A percentile compares a stretch with the other conserved stretches of the same genome.
Conservation (phyloP, 257 asterid species). For the Rubia yunnanensis region DNA sequence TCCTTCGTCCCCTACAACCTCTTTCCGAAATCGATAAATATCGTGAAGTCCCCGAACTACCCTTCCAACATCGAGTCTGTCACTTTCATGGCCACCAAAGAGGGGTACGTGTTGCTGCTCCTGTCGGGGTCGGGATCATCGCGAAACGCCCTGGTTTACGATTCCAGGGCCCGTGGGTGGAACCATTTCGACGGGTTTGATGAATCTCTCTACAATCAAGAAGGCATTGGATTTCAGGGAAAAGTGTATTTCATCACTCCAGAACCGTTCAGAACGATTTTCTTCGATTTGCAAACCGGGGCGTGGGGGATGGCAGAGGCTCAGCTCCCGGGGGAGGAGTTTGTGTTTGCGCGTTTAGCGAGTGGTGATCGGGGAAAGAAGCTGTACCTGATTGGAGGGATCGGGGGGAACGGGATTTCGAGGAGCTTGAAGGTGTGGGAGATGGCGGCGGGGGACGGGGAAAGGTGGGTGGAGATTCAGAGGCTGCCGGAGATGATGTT, state of each 20-base stretch:
- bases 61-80: constrained; percentile 37
- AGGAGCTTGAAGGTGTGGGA: constrained; percentile 66
- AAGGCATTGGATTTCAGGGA: constrained; percentile 36
- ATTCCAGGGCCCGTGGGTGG: constrained; percentile 33
- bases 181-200: constrained; percentile 20
- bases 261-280: constrained; percentile 36
- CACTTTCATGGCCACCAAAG: constrained; percentile 29
- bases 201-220: constrained; percentile 30
- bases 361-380: constrained; percentile 37
- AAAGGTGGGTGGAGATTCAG: constrained; percentile 45
- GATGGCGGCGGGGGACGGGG: constrained; percentile 23
- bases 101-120: constrained; percentile 35
- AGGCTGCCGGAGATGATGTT: constrained; percentile 53
- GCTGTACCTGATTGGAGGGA: constrained; percentile 60
- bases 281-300: constrained; percentile 37
- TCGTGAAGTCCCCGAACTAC: constrained; percentile 36
- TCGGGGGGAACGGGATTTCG: constrained; percentile 53
- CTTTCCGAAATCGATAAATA: constrained; percentile 26
- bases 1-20: constrained; percentile 40
- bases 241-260: constrained; percentile 40
- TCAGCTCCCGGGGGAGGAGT: constrained; percentile 27
- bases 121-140: constrained; percentile 36
- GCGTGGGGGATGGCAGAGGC: constrained; percentile 30
- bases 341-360: constrained; percentile 43
- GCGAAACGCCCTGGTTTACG: constrained; percentile 28